Evolutionary conservation across 2,329 filamentous ascomycete genomes (phyloP).

Genomic region (Geoglossum cookeanum): DNA sequence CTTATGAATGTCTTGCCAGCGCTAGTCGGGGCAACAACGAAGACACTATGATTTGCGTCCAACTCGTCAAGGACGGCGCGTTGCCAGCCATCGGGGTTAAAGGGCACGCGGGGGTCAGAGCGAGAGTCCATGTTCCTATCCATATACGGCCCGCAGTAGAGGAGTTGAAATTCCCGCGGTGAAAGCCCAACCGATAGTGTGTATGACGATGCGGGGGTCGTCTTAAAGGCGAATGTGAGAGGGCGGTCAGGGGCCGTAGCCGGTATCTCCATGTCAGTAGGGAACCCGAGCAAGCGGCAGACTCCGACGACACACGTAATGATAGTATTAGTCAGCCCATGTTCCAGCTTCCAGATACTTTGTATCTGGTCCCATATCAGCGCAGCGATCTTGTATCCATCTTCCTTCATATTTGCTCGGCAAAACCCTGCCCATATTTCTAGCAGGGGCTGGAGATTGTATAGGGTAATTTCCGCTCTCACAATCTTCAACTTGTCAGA

Average conservation of each 20-base stretch:
- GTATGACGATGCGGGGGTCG: slow-evolving; percentile 14
- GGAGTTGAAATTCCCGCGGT: slow-evolving; percentile 43
- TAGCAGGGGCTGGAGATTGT: slow-evolving; percentile 9
- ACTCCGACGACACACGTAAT: slow-evolving; percentile 17
- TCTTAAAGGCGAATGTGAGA: slow-evolving; percentile 27
- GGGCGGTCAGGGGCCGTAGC: slow-evolving; percentile 17
- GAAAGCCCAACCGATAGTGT: slow-evolving; percentile 19
- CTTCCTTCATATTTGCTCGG: slow-evolving; percentile 10
- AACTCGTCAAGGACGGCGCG: slow-evolving; percentile 53
- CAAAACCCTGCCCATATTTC: slow-evolving; percentile 10
- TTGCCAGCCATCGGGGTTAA: slow-evolving; percentile 62
- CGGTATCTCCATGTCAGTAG: slow-evolving; percentile 9
- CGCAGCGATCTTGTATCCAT: slow-evolving; percentile 21
- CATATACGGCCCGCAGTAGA: slow-evolving; percentile 52
- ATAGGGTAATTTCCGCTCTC: slow-evolving; percentile 9
- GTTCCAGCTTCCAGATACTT: slow-evolving; percentile 19
- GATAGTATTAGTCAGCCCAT: slow-evolving; percentile 25
- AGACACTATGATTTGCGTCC: slow-evolving; percentile 48
- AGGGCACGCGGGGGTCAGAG: slow-evolving; percentile 48
- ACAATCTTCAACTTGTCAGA: slow-evolving; percentile 6
- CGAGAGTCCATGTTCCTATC: slow-evolving; percentile 53
- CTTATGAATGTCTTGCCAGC: slow-evolving; percentile 72
- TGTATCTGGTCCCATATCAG: slow-evolving; percentile 27
- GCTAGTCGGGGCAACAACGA: slow-evolving; percentile 60
- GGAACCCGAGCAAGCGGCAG: slow-evolving; percentile 17